phyloP scores from a whole-genome alignment of 2,329 filamentous ascomycete genomes.

The Colletotrichum sp. region DNA sequence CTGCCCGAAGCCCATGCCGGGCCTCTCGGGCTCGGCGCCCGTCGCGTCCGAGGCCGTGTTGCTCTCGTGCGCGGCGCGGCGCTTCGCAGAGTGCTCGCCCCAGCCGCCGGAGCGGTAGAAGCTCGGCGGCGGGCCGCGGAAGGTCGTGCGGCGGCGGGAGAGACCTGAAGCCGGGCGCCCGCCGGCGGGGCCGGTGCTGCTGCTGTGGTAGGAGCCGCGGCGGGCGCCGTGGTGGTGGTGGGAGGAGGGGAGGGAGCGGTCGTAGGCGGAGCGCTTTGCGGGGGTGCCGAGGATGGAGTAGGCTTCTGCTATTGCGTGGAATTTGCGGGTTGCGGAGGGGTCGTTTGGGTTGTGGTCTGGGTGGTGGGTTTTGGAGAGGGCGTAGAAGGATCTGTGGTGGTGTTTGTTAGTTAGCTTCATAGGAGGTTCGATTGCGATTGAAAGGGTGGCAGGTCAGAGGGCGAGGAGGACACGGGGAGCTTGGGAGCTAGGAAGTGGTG shows the following conservation, averaged over 20 bases:
- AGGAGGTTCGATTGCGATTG: not conserved
- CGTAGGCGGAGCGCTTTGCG: conserved; percentile 80
- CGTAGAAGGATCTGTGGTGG: conserved; percentile 76
- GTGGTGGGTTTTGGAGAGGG: conserved; percentile 89
- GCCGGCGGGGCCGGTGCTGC: conserved; percentile 67
- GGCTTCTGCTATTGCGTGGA: conserved; percentile 83
- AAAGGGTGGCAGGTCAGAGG: not conserved
- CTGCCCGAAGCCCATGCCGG: conserved; percentile 66
- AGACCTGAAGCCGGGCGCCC: conserved; percentile 82
- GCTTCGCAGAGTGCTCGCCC: conserved; percentile 67
- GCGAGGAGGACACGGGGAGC: not conserved
- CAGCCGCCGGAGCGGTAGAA: conserved; percentile 88
- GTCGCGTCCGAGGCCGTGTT: conserved; percentile 30
- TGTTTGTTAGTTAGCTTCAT: not conserved
- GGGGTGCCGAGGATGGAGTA: conserved; percentile 78
- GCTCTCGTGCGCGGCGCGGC: conserved; percentile 57
- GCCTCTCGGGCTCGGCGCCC: not conserved
- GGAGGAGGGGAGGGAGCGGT: conserved; percentile 65
- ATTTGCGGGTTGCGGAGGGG: conserved; percentile 74
- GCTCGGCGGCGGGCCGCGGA: conserved; percentile 85
- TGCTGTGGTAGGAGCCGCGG: conserved; percentile 58
- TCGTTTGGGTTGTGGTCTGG: conserved; percentile 87
- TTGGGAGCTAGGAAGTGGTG: not conserved
- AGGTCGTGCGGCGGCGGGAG: conserved; percentile 75
- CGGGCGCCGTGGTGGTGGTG: conserved; percentile 29